phyloP scores from a whole-genome alignment of 2,329 filamentous ascomycete species.

The Microsporum ferrugineum region DNA sequence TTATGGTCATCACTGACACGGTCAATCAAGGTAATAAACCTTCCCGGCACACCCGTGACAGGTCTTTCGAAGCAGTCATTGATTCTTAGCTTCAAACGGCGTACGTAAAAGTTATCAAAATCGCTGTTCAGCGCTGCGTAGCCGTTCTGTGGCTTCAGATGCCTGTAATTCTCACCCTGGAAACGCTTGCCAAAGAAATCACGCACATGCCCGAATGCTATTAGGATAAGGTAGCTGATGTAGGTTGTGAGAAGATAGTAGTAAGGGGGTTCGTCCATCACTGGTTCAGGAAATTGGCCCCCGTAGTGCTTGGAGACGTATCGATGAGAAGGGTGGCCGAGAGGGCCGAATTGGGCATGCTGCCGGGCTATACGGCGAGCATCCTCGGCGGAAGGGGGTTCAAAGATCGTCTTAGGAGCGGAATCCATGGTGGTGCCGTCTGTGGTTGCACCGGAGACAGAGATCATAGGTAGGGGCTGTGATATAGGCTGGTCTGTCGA shows the following conservation, averaged over 20 bases:
- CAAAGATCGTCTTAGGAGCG: constrained; percentile 68
- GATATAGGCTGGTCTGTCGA: constrained; percentile 58
- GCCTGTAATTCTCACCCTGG: constrained; percentile 72
- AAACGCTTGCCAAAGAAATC: constrained; percentile 98
- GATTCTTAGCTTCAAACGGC: constrained; percentile 82
- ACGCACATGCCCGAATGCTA: constrained; percentile 86
- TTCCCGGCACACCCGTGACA: constrained; percentile 83
- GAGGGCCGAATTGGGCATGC: constrained; percentile 84
- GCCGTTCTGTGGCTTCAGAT: constrained; percentile 71
- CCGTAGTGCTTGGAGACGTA: constrained; percentile 85
- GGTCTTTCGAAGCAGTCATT: constrained; percentile 94
- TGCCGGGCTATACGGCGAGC: constrained; percentile 60
- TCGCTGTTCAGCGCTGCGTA: constrained; percentile 95
- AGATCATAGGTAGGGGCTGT: constrained; percentile 77
- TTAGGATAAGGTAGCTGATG: constrained; percentile 92
- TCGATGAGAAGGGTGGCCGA: constrained; percentile 67
- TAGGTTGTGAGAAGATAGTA: constrained; percentile 96
- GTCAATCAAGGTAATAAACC: constrained; percentile 86
- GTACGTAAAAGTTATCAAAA: constrained; percentile 97
- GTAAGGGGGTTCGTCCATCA: constrained; percentile 93
- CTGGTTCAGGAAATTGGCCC: constrained; percentile 63
- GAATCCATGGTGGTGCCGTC: constrained; percentile 65
- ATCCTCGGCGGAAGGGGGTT: constrained; percentile 77
- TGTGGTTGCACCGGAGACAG: constrained; percentile 71
- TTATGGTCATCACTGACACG: constrained; percentile 88